Evolutionary conservation across 306 rosid species (phyloP), one percentile per base, ranked within the genome.

Genomic region (Vicia faba): DNA sequence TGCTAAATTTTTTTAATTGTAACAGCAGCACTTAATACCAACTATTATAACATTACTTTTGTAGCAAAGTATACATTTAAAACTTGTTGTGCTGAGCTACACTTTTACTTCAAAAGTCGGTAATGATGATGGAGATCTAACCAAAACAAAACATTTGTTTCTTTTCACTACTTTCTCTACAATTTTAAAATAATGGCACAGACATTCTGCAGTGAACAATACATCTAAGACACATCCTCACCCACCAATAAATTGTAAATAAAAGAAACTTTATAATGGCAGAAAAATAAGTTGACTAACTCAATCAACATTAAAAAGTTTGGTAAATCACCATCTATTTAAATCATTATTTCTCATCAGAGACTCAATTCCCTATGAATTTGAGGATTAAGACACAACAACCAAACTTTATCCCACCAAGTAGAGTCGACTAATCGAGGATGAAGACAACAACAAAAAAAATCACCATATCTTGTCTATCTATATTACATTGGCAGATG

Each of bases 271-370:
- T 75, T 13, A 68, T 68, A 69, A 72, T 74, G 82, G 60, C 81
- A 78, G 69, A 70, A 73, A 65, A 76, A 81, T 39, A 75, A 75
- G 65, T 60, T 49, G 75, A 67, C 56, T 65, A 76, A 66, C 64
- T 76, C 80, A 67, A 81, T 76, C 77, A 68, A 46, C 68, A 61
- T 49, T 11, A 77, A 67, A 66, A 63, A 73, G 75, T 80, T 58
- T 53, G 76, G 82, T 54, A 73, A 73, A 68, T 23, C 79, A 44
- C 65, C 39, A 39, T 70, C 16, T 23, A 63, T 75, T 45, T n/a
- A 44, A 8, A 55, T 45, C 54, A 26, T 26, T 50, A 28, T 56
- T 73, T 68, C 67, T 19, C 58, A 4, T 8, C 7, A 19, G 13
- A n/a, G 57, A 19, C 54, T 19, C 71, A 40, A 55, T 71, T 50